Conservation (phyloP, 1,139 yeast genomes). For the Saccharomyces uvarum region DNA sequence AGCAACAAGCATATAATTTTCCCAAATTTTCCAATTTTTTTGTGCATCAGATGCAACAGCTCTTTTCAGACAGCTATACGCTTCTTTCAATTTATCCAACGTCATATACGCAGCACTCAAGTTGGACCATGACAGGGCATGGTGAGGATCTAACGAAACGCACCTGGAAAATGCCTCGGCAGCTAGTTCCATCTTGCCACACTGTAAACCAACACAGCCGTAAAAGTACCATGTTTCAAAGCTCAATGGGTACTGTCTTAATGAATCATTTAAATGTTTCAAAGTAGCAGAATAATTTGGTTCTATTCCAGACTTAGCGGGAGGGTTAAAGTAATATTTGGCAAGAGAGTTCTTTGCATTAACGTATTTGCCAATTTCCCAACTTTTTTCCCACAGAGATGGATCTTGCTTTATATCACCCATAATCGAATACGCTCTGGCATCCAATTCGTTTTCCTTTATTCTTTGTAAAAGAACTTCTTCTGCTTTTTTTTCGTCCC, state of each 20-base stretch:
- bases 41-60: constrained; percentile 68
- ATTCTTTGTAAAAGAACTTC: constrained; percentile 51
- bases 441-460: constrained; percentile 57
- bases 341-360: constrained; percentile 84
- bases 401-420: constrained; percentile 86
- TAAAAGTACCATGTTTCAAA: constrained; percentile 86
- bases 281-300: constrained; percentile 53
- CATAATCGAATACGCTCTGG: constrained; percentile 73
- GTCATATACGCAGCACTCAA: constrained; percentile 72
- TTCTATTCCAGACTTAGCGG: constrained; percentile 44
- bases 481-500: constrained; percentile 63
- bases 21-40: constrained; percentile 85
- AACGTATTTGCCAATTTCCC: constrained; percentile 78
- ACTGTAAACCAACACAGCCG: constrained; percentile 83
- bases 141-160: constrained; percentile 76
- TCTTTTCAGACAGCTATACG: constrained; percentile 72
- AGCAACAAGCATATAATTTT: constrained; percentile 77
- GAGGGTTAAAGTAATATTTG: constrained; percentile 61
- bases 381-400: constrained; percentile 69
- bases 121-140: constrained; percentile 89
- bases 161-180: constrained; percentile 92
- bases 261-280: constrained; percentile 64
- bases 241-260: constrained; percentile 67
- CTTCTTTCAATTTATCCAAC: constrained; percentile 60
- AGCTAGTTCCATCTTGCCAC: constrained; percentile 64